A percentile compares a stretch with the other conserved stretches of the same genome.
phyloP scores from a whole-genome alignment of 176 grass and related monocot genomes.

The Ananas comosus region DNA sequence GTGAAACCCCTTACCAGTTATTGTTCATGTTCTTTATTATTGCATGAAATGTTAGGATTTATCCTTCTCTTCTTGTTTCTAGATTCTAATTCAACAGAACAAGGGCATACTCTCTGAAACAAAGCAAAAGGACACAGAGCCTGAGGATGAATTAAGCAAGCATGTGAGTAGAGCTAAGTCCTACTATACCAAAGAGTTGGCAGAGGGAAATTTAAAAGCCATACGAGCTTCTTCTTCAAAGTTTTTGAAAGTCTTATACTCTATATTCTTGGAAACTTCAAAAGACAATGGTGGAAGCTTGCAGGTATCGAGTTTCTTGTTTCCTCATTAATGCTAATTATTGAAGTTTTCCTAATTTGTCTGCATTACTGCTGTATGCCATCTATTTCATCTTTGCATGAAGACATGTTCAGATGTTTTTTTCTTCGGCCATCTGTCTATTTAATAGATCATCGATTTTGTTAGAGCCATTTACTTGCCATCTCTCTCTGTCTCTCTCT shows the following conservation, averaged over 20 bases:
- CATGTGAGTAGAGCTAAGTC: slow-evolving; percentile 61
- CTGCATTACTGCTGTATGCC: not conserved
- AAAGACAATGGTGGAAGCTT: slow-evolving; percentile 57
- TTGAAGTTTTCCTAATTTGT: not conserved
- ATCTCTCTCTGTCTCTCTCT: too few species aligned
- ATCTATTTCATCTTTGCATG: not conserved
- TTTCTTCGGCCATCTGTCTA: not conserved
- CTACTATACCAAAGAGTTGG: slow-evolving; percentile 39
- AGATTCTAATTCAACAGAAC: slow-evolving; percentile 94
- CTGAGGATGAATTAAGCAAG: slow-evolving; percentile 55
- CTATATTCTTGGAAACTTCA: slow-evolving; percentile 63
- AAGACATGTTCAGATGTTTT: not conserved
- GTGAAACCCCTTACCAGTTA: too few species aligned
- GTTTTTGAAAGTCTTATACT: slow-evolving; percentile 63
- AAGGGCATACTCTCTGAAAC: slow-evolving; percentile 40
- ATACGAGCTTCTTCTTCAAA: slow-evolving; percentile 60
- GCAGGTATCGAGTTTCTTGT: slow-evolving; percentile 45
- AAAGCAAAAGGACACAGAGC: slow-evolving; percentile 25
- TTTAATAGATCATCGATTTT: too few species aligned
- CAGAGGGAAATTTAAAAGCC: slow-evolving; percentile 76
- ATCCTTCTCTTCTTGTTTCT: slow-evolving; percentile 19
- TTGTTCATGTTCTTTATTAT: not conserved
- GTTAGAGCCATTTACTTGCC: too few species aligned
- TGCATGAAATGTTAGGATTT: not conserved
- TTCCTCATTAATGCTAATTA: slow-evolving; percentile 10